A percentile compares a stretch with the other conserved stretches of the same genome.
Evolutionary conservation across 257 asterid species (phyloP).

Genomic region (Linderniella brevidens): DNA sequence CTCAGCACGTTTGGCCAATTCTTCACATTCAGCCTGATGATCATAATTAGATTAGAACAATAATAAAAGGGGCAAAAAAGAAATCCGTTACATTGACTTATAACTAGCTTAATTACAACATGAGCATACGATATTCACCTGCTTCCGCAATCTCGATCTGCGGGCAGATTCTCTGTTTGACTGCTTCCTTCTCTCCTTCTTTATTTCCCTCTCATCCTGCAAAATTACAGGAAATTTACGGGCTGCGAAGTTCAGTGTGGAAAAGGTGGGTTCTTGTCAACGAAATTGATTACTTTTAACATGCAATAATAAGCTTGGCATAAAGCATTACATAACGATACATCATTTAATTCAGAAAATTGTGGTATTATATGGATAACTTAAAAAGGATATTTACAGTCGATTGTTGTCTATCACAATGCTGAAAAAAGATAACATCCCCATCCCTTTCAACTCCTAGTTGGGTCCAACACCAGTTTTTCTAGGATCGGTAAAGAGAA

Average conservation of each 20-base stretch:
- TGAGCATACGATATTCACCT: constrained; percentile 23
- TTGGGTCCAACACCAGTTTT: too few species aligned
- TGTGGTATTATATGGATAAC: background rate
- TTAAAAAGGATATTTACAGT: too few species aligned
- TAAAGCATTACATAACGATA: too few species aligned
- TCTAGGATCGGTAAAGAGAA: too few species aligned
- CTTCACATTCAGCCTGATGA: constrained; percentile 90
- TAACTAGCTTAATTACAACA: background rate
- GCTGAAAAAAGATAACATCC: too few species aligned
- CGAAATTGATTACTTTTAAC: background rate
- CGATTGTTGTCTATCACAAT: too few species aligned
- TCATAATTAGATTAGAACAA: constrained; percentile 1
- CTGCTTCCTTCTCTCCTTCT: constrained; percentile 75
- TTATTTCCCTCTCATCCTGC: constrained; percentile 81
- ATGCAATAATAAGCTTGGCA: background rate
- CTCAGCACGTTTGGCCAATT: constrained; percentile 79
- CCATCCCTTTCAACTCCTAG: too few species aligned
- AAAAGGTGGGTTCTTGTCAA: background rate
- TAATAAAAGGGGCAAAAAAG: background rate
- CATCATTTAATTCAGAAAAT: constrained; percentile 3
- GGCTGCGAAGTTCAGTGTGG: background rate
- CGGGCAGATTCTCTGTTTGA: constrained; percentile 87
- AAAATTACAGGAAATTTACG: constrained; percentile 11
- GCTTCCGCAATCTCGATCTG: constrained; percentile 72
- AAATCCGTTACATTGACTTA: background rate